phyloP scores from a whole-genome alignment of 768 basidiomycete species.

The Russula vinacea region DNA sequence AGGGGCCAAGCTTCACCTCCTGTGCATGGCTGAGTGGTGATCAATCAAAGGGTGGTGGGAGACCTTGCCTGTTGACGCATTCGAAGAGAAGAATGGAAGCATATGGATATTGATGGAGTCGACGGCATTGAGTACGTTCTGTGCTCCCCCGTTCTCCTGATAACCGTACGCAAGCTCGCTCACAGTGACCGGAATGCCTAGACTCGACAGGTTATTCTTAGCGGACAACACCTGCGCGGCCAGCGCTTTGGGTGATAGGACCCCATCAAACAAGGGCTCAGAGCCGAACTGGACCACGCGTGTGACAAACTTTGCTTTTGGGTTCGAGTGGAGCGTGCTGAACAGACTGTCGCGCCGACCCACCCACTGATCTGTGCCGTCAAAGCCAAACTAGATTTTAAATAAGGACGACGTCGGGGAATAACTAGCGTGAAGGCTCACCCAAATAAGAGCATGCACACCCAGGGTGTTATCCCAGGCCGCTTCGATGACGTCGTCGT shows the following conservation, averaged over 20 bases:
- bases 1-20: constrained; percentile 63
- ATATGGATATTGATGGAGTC: constrained; percentile 69
- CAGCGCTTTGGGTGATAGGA: constrained; percentile 48
- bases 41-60: not conserved
- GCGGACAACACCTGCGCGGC: constrained; percentile 49
- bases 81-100: constrained; percentile 61
- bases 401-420: not conserved
- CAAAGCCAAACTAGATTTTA: constrained; percentile 35
- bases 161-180: constrained; percentile 44
- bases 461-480: constrained; percentile 68
- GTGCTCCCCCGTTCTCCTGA: constrained; percentile 49
- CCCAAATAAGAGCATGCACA: constrained; percentile 74
- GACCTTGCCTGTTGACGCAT: constrained; percentile 52
- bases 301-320: constrained; percentile 56
- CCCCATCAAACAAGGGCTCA: constrained; percentile 63
- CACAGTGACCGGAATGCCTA: constrained; percentile 67
- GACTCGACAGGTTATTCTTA: constrained; percentile 47
- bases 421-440: constrained; percentile 34
- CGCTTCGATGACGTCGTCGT: constrained; percentile 61
- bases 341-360: constrained; percentile 34
- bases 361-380: constrained; percentile 33
- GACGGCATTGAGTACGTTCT: constrained; percentile 54
- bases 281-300: constrained; percentile 69
- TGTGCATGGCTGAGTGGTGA: constrained; percentile 28
- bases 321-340: constrained; percentile 34